These are phyloP conservation scores for Lactifluus volemus DNA, from an alignment of 768 basidiomycete genomes.

Conservation along the genomic window DNA sequence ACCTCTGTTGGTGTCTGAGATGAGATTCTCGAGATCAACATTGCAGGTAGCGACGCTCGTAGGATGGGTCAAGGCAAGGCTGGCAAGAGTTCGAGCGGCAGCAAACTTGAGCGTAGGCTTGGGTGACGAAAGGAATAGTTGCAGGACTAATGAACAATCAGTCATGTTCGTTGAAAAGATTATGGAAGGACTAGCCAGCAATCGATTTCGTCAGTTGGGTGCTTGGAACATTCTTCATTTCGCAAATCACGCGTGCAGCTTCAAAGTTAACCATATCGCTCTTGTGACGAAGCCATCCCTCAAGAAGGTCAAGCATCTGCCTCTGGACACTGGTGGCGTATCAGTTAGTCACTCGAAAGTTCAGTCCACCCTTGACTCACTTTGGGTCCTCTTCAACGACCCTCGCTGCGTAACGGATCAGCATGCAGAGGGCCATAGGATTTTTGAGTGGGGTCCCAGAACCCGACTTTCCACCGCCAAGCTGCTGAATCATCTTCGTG, in stretches of 20 bases:
- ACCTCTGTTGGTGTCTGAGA: slow-evolving; percentile 90
- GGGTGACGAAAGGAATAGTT: slow-evolving; percentile 92
- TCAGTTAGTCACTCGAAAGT: slow-evolving; percentile 1
- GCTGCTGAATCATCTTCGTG: slow-evolving; percentile 98
- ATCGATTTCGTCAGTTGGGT: slow-evolving; percentile 81
- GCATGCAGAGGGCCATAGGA: slow-evolving; percentile 96
- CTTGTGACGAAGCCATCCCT: slow-evolving; percentile 95
- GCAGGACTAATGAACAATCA: slow-evolving; percentile 54
- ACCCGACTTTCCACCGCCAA: slow-evolving; percentile 82
- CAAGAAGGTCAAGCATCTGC: slow-evolving; percentile 89
- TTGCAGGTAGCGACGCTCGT: slow-evolving; percentile 86
- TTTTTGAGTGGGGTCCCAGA: slow-evolving; percentile 83
- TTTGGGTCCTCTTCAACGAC: slow-evolving; percentile 98
- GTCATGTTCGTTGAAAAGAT: background rate
- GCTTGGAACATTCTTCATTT: slow-evolving; percentile 78
- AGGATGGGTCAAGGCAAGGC: slow-evolving; percentile 82
- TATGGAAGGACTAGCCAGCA: slow-evolving; percentile 48
- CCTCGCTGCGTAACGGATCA: slow-evolving; percentile 97
- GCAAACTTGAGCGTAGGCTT: slow-evolving; percentile 96
- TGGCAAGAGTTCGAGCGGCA: slow-evolving; percentile 88
- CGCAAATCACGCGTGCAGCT: slow-evolving; percentile 94
- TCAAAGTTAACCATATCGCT: slow-evolving; percentile 99
- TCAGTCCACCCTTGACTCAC: slow-evolving; percentile 41
- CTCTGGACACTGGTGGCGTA: slow-evolving; percentile 59
- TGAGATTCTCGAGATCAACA: slow-evolving; percentile 92